A percentile compares a stretch with the other conserved stretches of the same genome.
These are phyloP conservation scores for Neurospora sp. DNA, from an alignment of 2,329 filamentous ascomycete species.

Conservation along the genomic window DNA sequence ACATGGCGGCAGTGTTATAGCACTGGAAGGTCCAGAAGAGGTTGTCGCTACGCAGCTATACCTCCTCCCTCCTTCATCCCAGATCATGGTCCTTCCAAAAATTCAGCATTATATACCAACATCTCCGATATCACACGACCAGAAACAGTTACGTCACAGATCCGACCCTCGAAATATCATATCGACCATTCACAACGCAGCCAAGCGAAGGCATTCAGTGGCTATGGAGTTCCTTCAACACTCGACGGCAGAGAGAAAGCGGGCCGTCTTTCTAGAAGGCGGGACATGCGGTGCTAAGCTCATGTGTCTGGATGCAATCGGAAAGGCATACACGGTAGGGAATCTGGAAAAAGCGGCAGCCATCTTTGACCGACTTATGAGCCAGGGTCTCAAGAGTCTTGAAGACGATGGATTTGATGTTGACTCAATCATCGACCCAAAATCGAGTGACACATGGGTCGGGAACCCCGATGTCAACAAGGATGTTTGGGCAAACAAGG, in stretches of 20 bases:
- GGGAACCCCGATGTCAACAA: not conserved
- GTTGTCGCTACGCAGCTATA: constrained; percentile 48
- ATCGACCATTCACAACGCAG: constrained; percentile 40
- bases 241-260: constrained; percentile 35
- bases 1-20: constrained; percentile 41
- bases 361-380: constrained; percentile 41
- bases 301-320: constrained; percentile 44
- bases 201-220: constrained; percentile 33
- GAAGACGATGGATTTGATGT: not conserved
- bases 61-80: constrained; percentile 47
- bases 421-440: not conserved
- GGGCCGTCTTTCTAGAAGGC: constrained; percentile 51
- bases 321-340: constrained; percentile 39
- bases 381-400: constrained; percentile 26
- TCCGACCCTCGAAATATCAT: constrained; percentile 28
- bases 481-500: not conserved
- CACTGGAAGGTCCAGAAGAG: constrained; percentile 48
- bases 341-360: constrained; percentile 38
- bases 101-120: constrained; percentile 35
- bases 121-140: constrained; percentile 11
- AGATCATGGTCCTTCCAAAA: constrained; percentile 46
- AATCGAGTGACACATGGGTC: not conserved
- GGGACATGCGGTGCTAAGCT: constrained; percentile 45
- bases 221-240: constrained; percentile 41
- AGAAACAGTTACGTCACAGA: constrained; percentile 10